These are phyloP conservation scores for Mucor velutinosus DNA, from an alignment of 371 early-diverging fungal species.

Conservation along the genomic window DNA sequence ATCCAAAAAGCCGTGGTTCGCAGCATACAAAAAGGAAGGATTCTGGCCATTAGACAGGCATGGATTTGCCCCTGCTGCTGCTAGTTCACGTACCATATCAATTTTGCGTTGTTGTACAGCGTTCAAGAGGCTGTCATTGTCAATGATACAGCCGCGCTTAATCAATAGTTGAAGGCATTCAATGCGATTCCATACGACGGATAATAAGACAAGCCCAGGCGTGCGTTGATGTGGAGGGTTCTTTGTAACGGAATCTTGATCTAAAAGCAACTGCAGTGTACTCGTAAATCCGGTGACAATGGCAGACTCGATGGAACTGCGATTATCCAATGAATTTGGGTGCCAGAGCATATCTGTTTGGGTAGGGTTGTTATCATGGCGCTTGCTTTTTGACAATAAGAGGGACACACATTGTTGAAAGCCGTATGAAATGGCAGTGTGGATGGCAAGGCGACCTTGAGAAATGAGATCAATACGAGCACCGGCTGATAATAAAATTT, in stretches of 20 bases:
- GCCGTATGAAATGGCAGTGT: constrained; percentile 31
- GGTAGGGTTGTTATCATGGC: constrained; percentile 14
- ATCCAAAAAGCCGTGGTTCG: constrained; percentile 45
- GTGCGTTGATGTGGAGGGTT: neutral
- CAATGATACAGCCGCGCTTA: constrained; percentile 23
- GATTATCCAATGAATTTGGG: constrained; percentile 7
- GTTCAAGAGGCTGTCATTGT: constrained; percentile 14
- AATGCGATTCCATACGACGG: constrained; percentile 41
- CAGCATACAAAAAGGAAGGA: constrained; percentile 44
- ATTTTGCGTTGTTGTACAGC: constrained; percentile 53
- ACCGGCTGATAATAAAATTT: constrained; percentile 25
- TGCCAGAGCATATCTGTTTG: constrained; percentile 14
- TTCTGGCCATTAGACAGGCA: constrained; percentile 33
- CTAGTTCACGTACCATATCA: constrained; percentile 39
- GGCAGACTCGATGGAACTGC: constrained; percentile 27
- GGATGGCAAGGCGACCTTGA: constrained; percentile 33
- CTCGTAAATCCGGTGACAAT: constrained; percentile 29
- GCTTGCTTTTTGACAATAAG: constrained; percentile 5
- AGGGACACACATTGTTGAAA: constrained; percentile 26
- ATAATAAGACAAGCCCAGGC: constrained; percentile 11
- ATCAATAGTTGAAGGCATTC: constrained; percentile 35
- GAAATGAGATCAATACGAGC: constrained; percentile 33
- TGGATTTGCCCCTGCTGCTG: constrained; percentile 28
- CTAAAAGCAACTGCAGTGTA: constrained; percentile 25
- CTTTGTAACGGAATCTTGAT: neutral